phyloP scores from a whole-genome alignment of 1,284 basidiomycete genomes.

The Amylostereum areolatum region DNA sequence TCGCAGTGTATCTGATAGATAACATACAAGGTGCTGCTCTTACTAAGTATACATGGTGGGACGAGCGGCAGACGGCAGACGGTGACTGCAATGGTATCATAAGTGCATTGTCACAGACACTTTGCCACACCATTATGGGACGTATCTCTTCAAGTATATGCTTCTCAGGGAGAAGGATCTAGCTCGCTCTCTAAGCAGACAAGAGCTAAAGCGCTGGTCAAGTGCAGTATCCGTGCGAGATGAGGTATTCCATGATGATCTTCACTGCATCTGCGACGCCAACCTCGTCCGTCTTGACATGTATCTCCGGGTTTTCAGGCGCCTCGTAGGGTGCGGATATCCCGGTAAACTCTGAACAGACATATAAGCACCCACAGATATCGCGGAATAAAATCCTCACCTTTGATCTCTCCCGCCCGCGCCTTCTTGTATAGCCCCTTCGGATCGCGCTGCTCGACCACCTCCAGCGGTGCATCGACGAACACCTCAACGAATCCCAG shows the following conservation, averaged over 20 bases:
- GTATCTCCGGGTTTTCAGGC: slow-evolving; percentile 83
- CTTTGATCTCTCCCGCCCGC: slow-evolving; percentile 93
- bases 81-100: too few relatives aligned
- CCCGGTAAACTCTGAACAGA: slow-evolving; percentile 94
- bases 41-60: too few relatives aligned
- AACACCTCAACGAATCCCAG: slow-evolving; percentile 93
- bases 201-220: too few relatives aligned
- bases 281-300: slow-evolving; percentile 84
- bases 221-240: slow-evolving; percentile 40
- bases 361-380: not conserved
- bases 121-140: too few relatives aligned
- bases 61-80: too few relatives aligned
- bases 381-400: slow-evolving; percentile 31
- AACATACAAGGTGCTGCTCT: too few relatives aligned
- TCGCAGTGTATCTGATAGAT: too few relatives aligned
- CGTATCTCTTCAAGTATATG: too few relatives aligned
- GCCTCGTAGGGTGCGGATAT: slow-evolving; percentile 97
- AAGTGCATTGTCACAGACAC: too few relatives aligned
- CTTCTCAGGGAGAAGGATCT: too few relatives aligned
- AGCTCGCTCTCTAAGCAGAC: too few relatives aligned
- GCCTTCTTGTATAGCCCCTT: slow-evolving; percentile 99
- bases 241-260: slow-evolving; percentile 81
- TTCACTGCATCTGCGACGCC: slow-evolving; percentile 79
- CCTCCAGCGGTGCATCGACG: slow-evolving; percentile 84
- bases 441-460: slow-evolving; percentile 92